Base-by-base conservation (phyloP, 108 stramenopile genomes). In the Pseudonitzschia multiseries region DNA sequence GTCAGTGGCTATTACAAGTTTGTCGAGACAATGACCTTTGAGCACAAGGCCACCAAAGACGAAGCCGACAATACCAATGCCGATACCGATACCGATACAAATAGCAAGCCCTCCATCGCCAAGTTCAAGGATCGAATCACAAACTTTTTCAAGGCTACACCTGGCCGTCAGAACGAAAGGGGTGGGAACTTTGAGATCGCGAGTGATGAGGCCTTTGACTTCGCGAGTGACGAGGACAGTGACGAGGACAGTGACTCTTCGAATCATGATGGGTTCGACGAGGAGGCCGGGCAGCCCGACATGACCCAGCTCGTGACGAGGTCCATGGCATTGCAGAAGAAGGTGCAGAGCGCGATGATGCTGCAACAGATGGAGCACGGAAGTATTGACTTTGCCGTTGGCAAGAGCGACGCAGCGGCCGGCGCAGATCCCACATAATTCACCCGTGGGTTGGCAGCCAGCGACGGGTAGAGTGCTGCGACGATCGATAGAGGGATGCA, bases 361-460 rank as follows among this genome's bases (percentile, higher is more conserved):
- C 89, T 29, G 81, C 88, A 63, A 81, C 86, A 65, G 88, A 87
- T 0, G 75, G 80, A 61, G 81, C 83, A 5, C 89, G 61, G 61
- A 4, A 62, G 27, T 12, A 36, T 36, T 6, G 36, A 2, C 6
- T 6, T 36, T n/a, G n/a, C n/a, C n/a, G n/a, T n/a, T n/a, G n/a
- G n/a, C n/a, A n/a, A n/a, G n/a, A n/a, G n/a, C n/a, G n/a, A n/a
- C n/a, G n/a, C n/a, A n/a, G n/a, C n/a, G n/a, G n/a, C n/a, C n/a
- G n/a, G n/a, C n/a, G n/a, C n/a, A n/a, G n/a, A n/a, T n/a, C n/a
- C n/a, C n/a, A n/a, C n/a, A n/a, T n/a, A n/a, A n/a, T n/a, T n/a
- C n/a, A n/a, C n/a, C n/a, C n/a, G n/a, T n/a, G n/a, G n/a, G n/a
- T n/a, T n/a, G n/a, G n/a, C n/a, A n/a, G n/a, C n/a, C n/a, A n/a